phyloP scores from a whole-genome alignment of 108 stramenopile genomes.

The Skeletonema tropicum region DNA sequence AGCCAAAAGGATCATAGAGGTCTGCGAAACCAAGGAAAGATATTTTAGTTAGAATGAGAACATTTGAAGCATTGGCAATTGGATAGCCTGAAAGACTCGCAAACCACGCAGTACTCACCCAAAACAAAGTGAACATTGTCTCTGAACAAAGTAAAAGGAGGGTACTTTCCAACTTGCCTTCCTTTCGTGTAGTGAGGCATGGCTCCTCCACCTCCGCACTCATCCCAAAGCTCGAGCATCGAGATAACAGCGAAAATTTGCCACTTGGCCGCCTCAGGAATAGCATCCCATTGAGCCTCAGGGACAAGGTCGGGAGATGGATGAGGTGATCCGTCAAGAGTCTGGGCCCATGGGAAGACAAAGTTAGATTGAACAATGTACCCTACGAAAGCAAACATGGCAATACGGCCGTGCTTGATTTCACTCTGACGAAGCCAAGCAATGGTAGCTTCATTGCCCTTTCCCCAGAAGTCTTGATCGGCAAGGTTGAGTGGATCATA shows the following conservation, averaged over 20 bases:
- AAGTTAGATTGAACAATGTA: constrained; percentile 60
- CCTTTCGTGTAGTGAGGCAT: constrained; percentile 71
- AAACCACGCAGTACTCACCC: too few species aligned
- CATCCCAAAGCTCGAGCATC: constrained; percentile 68
- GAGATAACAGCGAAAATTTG: constrained; percentile 63
- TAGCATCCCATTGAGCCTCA: constrained; percentile 73
- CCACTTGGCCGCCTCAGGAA: constrained; percentile 68
- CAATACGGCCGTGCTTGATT: constrained; percentile 77
- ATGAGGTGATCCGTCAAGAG: constrained; percentile 56
- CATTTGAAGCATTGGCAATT: background rate
- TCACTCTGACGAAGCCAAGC: constrained; percentile 62
- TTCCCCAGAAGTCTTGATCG: constrained; percentile 63
- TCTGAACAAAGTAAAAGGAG: constrained; percentile 54
- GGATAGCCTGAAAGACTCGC: too few species aligned
- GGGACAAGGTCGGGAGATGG: constrained; percentile 56
- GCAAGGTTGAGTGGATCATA: constrained; percentile 51
- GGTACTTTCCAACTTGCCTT: constrained; percentile 66
- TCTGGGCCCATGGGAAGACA: constrained; percentile 67
- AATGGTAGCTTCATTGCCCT: constrained; percentile 61
- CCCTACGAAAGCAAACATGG: constrained; percentile 82
- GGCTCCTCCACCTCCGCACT: constrained; percentile 57
- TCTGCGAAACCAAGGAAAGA: too few species aligned
- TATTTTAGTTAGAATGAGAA: background rate
- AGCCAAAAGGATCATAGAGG: constrained; percentile 62
- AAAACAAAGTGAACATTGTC: constrained; percentile 62